Conservation (phyloP, 2,329 filamentous ascomycete species). For the Annulohypoxylon truncatum region DNA sequence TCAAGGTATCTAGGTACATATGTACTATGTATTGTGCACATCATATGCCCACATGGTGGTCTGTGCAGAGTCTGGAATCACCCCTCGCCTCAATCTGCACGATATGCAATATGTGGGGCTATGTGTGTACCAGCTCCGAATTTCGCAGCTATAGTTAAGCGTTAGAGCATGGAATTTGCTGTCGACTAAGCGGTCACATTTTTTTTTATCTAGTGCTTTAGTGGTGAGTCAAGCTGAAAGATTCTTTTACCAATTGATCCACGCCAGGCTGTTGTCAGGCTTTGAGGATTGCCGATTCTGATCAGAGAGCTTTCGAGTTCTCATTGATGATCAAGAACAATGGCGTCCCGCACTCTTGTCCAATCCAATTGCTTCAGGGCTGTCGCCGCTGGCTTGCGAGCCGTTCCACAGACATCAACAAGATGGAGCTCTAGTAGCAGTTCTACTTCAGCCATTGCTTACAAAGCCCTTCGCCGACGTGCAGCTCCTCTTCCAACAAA, state of each 20-base stretch:
- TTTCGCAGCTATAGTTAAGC: slow-evolving; percentile 38
- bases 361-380: slow-evolving; percentile 46
- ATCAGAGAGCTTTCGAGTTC: slow-evolving; percentile 45
- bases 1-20: slow-evolving; percentile 5
- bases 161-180: slow-evolving; percentile 6
- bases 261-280: slow-evolving; percentile 20
- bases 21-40: neutral
- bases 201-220: slow-evolving; percentile 14
- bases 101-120: slow-evolving; percentile 15
- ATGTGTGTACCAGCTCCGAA: slow-evolving; percentile 34
- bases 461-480: slow-evolving; percentile 95
- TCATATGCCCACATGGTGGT: no score
- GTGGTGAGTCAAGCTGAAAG: slow-evolving; percentile 22
- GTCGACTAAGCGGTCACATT: slow-evolving; percentile 23
- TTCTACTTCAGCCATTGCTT: slow-evolving; percentile 93
- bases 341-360: slow-evolving; percentile 49
- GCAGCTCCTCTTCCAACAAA: slow-evolving; percentile 85
- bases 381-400: slow-evolving; percentile 38
- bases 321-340: slow-evolving; percentile 45
- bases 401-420: slow-evolving; percentile 38
- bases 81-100: neutral
- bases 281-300: slow-evolving; percentile 44
- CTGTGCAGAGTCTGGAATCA: neutral
- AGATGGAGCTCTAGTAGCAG: slow-evolving; percentile 64
- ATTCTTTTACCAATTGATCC: slow-evolving; percentile 42